Conservation (phyloP, 345 rosid genomes). For the Eucalyptus shirleyi region DNA sequence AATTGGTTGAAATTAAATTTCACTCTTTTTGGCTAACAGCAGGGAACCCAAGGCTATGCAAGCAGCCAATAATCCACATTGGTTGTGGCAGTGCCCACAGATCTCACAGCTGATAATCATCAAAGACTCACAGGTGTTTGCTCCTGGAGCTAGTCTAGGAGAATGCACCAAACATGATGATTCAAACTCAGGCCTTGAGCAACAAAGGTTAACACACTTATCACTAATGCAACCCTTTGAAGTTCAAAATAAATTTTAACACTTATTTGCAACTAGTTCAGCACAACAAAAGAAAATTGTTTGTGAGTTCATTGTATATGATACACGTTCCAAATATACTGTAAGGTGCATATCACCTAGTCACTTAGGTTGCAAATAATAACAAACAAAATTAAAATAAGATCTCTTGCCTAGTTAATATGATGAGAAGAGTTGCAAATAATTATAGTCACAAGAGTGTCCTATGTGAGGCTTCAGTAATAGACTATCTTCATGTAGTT, state of each 20-base stretch:
- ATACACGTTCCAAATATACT: background rate
- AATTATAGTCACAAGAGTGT: background rate
- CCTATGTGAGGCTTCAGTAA: background rate
- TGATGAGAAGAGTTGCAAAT: background rate
- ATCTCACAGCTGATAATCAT: background rate
- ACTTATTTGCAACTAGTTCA: background rate
- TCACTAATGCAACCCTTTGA: background rate
- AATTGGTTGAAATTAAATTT: background rate
- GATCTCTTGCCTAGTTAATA: background rate
- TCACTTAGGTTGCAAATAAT: background rate
- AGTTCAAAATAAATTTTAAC: background rate
- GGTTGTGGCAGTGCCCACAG: background rate
- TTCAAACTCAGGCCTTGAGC: background rate
- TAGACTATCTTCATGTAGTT: background rate
- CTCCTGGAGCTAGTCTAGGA: background rate
- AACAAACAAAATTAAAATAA: background rate
- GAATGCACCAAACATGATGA: background rate
- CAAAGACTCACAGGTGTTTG: background rate
- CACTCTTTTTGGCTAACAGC: background rate
- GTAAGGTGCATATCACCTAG: background rate
- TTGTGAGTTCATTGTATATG: background rate
- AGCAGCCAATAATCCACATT: background rate
- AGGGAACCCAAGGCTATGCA: background rate
- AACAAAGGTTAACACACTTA: background rate
- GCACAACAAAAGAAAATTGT: background rate